Percentiles rank a stretch among this genome's conserved stretches.
Evolutionary conservation across 1,284 basidiomycete genomes (phyloP).

Genomic region (Porodaedalea pini): DNA sequence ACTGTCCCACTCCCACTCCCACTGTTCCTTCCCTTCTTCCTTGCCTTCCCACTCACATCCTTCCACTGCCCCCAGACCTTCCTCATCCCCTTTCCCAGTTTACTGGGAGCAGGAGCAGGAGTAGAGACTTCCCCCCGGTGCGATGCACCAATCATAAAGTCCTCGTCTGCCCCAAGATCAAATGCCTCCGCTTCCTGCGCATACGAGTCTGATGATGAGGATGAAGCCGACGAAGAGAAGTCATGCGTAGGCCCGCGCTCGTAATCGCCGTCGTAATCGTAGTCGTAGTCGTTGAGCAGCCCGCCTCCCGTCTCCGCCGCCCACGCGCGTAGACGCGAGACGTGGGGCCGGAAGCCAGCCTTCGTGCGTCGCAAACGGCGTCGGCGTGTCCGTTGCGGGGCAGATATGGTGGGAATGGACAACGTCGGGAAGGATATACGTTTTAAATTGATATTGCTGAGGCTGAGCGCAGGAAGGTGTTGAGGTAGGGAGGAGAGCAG

Average conservation of each 20-base stretch:
- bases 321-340: not conserved
- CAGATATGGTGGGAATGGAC: not conserved
- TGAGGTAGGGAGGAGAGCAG: not conserved
- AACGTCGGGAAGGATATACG: not conserved
- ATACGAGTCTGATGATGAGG: not conserved
- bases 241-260: not conserved
- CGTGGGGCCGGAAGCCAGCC: conserved; percentile 3
- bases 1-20: not conserved
- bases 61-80: not conserved
- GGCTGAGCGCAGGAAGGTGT: not conserved
- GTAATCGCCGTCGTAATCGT: not conserved
- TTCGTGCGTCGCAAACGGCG: not conserved
- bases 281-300: not conserved
- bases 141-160: conserved; percentile 11
- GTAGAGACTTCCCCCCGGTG: not conserved
- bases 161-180: conserved; percentile 5
- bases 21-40: not conserved
- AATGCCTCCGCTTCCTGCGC: not conserved
- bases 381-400: not conserved
- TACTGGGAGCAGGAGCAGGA: not conserved
- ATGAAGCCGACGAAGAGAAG: not conserved
- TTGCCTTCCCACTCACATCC: not conserved
- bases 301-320: not conserved
- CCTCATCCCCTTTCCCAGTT: not conserved
- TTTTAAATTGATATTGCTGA: not conserved